phyloP scores from a whole-genome alignment of 2,329 filamentous ascomycete genomes.

The Aureobasidium sp. region DNA sequence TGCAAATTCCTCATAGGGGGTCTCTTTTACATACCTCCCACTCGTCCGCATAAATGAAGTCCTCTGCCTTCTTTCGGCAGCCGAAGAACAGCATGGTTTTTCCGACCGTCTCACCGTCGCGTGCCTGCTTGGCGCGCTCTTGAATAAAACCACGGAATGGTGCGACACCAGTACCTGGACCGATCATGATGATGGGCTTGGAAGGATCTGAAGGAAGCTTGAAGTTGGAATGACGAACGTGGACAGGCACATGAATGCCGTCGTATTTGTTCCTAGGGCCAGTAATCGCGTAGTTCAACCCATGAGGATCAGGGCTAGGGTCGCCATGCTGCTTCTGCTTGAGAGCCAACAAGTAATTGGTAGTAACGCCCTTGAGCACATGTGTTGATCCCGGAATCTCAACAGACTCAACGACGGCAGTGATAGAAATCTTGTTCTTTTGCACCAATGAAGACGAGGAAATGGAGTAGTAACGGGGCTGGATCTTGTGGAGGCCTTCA shows the following conservation, averaged over 20 bases:
- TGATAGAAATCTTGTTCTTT: constrained; percentile 90
- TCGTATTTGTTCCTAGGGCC: constrained; percentile 97
- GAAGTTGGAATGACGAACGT: constrained; percentile 97
- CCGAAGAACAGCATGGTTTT: constrained; percentile 91
- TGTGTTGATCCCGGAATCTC: constrained; percentile 67
- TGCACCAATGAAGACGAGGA: constrained; percentile 93
- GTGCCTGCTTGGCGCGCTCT: constrained; percentile 77
- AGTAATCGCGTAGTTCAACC: constrained; percentile 75
- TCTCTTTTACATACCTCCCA: constrained; percentile 66
- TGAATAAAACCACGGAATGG: constrained; percentile 95
- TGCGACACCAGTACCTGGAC: constrained; percentile 91
- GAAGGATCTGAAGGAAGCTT: constrained; percentile 92
- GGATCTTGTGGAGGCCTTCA: constrained; percentile 87
- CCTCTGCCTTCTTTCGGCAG: constrained; percentile 78
- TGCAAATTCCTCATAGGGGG: not conserved
- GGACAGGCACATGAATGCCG: constrained; percentile 87
- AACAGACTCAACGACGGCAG: constrained; percentile 84
- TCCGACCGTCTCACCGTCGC: constrained; percentile 74
- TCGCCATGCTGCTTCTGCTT: constrained; percentile 97
- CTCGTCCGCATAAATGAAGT: constrained; percentile 86
- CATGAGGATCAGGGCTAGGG: constrained; percentile 70
- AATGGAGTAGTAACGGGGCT: constrained; percentile 98
- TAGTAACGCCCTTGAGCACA: constrained; percentile 87
- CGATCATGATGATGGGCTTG: constrained; percentile 92
- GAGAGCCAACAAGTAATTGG: constrained; percentile 89